A percentile compares a stretch with the other conserved stretches of the same genome.
Evolutionary conservation across 169 alveolate genomes (phyloP).

Genomic region (Theileria parva): DNA sequence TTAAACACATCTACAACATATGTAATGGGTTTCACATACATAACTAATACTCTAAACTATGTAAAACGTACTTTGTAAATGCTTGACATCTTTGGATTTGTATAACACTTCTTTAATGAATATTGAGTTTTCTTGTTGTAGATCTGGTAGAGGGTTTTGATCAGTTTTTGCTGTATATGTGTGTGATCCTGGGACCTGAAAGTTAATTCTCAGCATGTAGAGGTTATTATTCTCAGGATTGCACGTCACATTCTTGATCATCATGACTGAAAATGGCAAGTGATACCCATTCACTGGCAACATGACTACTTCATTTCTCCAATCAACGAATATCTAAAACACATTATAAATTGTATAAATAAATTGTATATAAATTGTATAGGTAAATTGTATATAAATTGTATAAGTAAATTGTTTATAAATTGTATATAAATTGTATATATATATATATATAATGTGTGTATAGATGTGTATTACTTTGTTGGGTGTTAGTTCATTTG

Average conservation of each 20-base stretch:
- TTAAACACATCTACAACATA: conserved; percentile 72
- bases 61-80: conserved; percentile 59
- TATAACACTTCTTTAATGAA: conserved; percentile 92
- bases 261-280: conserved; percentile 88
- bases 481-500: conserved; percentile 82
- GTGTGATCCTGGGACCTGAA: conserved; percentile 90
- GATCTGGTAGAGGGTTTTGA: conserved; percentile 80
- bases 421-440: background rate
- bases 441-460: background rate
- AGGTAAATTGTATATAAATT: too few species aligned
- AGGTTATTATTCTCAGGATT: conserved; percentile 84
- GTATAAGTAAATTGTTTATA: background rate
- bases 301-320: conserved; percentile 82
- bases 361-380: background rate
- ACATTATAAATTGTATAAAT: background rate
- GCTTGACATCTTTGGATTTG: conserved; percentile 86
- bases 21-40: background rate
- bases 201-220: conserved; percentile 87
- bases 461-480: conserved; percentile 26
- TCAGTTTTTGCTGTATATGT: conserved; percentile 78
- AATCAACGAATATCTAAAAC: conserved; percentile 78
- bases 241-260: conserved; percentile 88
- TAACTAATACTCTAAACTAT: background rate
- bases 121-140: conserved; percentile 78
- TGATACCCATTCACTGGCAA: conserved; percentile 85